A percentile compares a stretch with the other conserved stretches of the same genome.
Evolutionary conservation across 768 basidiomycete genomes (phyloP).

Genomic region (Mycena filopes): DNA sequence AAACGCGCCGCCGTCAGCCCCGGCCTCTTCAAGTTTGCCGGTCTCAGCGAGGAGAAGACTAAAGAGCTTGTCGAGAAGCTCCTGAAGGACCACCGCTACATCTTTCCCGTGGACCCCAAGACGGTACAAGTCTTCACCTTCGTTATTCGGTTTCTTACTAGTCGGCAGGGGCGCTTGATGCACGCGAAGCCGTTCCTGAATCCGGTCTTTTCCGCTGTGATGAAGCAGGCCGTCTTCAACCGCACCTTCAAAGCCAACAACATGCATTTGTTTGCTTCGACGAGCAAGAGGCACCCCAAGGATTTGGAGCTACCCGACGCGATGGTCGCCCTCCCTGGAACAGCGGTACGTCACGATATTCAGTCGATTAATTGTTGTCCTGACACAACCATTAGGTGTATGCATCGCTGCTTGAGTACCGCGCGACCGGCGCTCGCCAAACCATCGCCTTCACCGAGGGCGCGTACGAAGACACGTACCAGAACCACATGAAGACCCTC

Average conservation of each 20-base stretch:
- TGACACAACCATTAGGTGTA: too few species aligned
- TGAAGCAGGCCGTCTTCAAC: not conserved
- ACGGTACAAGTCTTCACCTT: not conserved
- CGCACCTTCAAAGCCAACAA: not conserved
- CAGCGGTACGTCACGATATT: not conserved
- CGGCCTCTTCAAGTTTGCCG: not conserved
- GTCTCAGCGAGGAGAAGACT: not conserved
- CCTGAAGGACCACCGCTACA: constrained; percentile 23
- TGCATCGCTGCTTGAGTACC: too few species aligned
- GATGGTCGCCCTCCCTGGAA: not conserved
- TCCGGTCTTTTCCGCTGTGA: not conserved
- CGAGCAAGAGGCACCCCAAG: not conserved
- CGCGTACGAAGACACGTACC: not conserved
- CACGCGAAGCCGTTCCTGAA: not conserved
- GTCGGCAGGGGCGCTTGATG: too few species aligned
- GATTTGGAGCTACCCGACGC: not conserved
- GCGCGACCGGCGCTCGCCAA: not conserved
- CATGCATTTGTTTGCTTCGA: not conserved
- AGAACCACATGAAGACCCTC: not conserved
- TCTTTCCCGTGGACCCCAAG: not conserved
- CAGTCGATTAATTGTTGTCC: too few species aligned
- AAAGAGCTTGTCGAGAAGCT: constrained; percentile 2
- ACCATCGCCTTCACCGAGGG: not conserved
- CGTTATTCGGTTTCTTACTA: too few species aligned
- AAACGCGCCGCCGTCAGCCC: not conserved